Evolutionary conservation across 2,329 filamentous ascomycete species (phyloP).

Genomic region (Myriangium duriaei): DNA sequence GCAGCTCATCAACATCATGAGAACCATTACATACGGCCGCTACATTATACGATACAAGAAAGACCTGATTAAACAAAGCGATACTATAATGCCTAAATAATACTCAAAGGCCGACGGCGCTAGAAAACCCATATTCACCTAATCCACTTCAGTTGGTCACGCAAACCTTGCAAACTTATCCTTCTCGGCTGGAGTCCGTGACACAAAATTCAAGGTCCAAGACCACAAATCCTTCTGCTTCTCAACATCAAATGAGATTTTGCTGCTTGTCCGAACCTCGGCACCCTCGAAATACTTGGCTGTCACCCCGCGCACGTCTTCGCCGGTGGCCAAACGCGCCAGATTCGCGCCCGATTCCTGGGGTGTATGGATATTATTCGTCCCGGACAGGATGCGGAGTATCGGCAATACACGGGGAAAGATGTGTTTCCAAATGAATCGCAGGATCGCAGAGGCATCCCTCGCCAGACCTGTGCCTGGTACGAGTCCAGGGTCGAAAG

Average conservation of each 20-base stretch:
- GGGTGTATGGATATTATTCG: not conserved
- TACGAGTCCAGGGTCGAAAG: constrained; percentile 39
- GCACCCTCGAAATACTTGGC: constrained; percentile 35
- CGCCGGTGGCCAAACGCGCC: constrained; percentile 28
- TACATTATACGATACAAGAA: too few species aligned
- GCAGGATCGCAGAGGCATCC: constrained; percentile 17
- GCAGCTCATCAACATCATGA: too few species aligned
- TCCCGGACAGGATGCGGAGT: not conserved
- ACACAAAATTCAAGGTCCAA: not conserved
- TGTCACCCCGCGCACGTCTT: constrained; percentile 23
- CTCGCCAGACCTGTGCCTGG: constrained; percentile 34
- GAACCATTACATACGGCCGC: too few species aligned
- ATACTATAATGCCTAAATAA: too few species aligned
- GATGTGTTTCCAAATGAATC: constrained; percentile 26
- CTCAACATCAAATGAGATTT: constrained; percentile 30
- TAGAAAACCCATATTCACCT: too few species aligned
- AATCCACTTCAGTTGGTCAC: too few species aligned
- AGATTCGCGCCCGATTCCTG: constrained; percentile 28
- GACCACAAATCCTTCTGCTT: constrained; percentile 34
- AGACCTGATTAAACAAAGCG: too few species aligned
- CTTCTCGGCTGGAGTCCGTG: not conserved
- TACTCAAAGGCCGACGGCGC: too few species aligned
- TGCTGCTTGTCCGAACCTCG: constrained; percentile 30
- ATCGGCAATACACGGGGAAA: not conserved
- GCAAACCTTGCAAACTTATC: not conserved